Evolutionary conservation across 352 stramenopile genomes (phyloP), one percentile per base, ranked within the genome.

Genomic region (Pythium rishiriense): DNA sequence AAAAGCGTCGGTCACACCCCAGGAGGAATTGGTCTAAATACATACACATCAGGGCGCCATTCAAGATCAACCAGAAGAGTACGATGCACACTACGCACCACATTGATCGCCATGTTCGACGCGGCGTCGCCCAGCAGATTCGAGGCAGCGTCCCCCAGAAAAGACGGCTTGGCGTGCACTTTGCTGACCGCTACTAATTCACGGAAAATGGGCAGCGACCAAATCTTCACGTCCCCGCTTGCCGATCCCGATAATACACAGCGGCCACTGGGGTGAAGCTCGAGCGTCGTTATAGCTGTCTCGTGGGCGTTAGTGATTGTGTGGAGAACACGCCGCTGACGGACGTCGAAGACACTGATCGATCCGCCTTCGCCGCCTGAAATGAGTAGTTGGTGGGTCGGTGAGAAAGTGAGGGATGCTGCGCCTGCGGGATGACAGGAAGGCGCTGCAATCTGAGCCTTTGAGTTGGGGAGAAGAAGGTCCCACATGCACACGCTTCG

Each of bases 161-260:
- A 92, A 21, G 83, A 92, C 56, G 85, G 79, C 65, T 92, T 93
- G 22, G 84, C 72, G 64, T 93, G 81, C 25, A 93, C 74, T 65
- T 93, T 96, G 56, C 62, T 78, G 21, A 91, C 66, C 46, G 79
- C 75, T 14, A 78, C 77, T n/a, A 94, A 64, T 59, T 96, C 85
- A 19, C 87, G 78, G 63, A 96, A 96, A 43, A 94, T 85, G 12
- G 87, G 85, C 25, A 96, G 64, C 15, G 87, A 91, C 87, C 87
- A 96, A 51, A 96, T 93, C 74, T 96, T 96, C 46, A 96, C 74
- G 53, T 94, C 87, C 6, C 87, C 87, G 21, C 82, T 85, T 25
- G 87, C 83, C 0, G 87, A 94, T 8, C 87, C 87, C 17, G 87
- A 94, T 9, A 96, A 74, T 49, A 96, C 71, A 42, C 84, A 96